phyloP scores from a whole-genome alignment of 805 yeast species.

The Saturnispora gosingensis region DNA sequence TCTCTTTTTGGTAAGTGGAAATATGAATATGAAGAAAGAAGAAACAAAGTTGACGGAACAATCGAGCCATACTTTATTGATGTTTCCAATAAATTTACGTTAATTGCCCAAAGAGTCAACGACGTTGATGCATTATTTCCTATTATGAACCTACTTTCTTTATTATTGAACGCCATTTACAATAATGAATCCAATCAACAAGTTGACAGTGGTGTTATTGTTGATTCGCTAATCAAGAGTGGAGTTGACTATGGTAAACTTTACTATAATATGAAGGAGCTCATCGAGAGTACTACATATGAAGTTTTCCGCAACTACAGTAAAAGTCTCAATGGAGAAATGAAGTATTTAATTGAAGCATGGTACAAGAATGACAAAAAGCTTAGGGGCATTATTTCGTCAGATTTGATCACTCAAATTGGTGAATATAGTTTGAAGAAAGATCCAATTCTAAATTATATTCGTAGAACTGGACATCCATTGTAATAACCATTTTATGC shows the following conservation, averaged over 20 bases:
- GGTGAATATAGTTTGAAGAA: slow-evolving; percentile 37
- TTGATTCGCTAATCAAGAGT: slow-evolving; percentile 52
- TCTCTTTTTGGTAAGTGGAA: slow-evolving; percentile 49
- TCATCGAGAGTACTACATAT: slow-evolving; percentile 49
- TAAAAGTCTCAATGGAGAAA: slow-evolving; percentile 37
- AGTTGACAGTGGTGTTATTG: slow-evolving; percentile 40
- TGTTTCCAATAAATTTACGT: slow-evolving; percentile 31
- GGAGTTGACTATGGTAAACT: slow-evolving; percentile 58
- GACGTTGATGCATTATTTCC: slow-evolving; percentile 77
- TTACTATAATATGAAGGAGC: slow-evolving; percentile 52
- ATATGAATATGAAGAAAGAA: slow-evolving; percentile 23
- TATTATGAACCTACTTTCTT: slow-evolving; percentile 55
- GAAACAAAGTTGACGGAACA: slow-evolving; percentile 9
- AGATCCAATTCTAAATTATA: slow-evolving; percentile 51
- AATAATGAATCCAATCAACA: slow-evolving; percentile 16
- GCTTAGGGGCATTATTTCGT: slow-evolving; percentile 46
- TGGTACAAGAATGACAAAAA: slow-evolving; percentile 64
- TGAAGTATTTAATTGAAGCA: slow-evolving; percentile 50
- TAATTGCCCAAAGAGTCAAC: slow-evolving; percentile 50
- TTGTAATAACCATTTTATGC: slow-evolving; percentile 9
- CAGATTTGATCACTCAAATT: slow-evolving; percentile 36
- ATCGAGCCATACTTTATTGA: slow-evolving; percentile 33
- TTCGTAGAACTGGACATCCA: slow-evolving; percentile 32
- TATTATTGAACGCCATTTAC: slow-evolving; percentile 48
- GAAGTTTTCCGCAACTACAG: slow-evolving; percentile 43